Evolutionary conservation across 352 stramenopile genomes (phyloP), one percentile per base, ranked within the genome.

Genomic region (Phytopythium mirpurense): DNA sequence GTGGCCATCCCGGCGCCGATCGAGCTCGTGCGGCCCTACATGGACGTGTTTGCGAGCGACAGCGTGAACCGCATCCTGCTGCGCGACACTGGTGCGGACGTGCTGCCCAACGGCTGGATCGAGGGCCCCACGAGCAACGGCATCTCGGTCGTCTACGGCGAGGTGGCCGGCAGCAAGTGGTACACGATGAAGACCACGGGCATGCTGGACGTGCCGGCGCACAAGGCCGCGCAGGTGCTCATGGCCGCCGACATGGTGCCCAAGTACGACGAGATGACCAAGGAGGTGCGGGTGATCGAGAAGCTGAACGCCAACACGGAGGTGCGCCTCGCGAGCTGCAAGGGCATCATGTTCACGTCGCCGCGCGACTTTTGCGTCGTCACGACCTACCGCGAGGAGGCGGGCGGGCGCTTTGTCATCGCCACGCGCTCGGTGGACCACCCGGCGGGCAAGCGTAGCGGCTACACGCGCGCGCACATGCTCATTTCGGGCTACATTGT

Each of bases 221-320:
- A 70, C 26, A 81, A 77, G 45, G 74, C 70, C 15, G 75, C 77
- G 18, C 46, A 62, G 15, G 60, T 88, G 31, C 63, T 93, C 29
- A 70, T 75, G 54, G 58, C 67, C 24, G 54, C 65, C 27, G 67
- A 88, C 31, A 83, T 82, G 67, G 78, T 87, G 18, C 79, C 79
- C 11, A 84, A 83, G 59, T 88, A 85, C 47, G 82, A 93, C 44
- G 81, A 90, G 27, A 87, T 90, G 74, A 93, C 79, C 18, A 85
- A 84, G 64, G 73, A 88, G 35, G 74, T 87, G 4, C 69, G 67
- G 40, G 21, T 71, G 3, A 44, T 93, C 36, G 75, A 93, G 59
- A 79, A 78, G 52, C 67, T 87, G 21, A 85, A 65, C 47, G 74
- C 82, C 18, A 63, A 60, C 24, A 90, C 79, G 0, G 77, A 93